Conservation (phyloP, 2,329 filamentous ascomycete species). For the Fusarium sp. region DNA sequence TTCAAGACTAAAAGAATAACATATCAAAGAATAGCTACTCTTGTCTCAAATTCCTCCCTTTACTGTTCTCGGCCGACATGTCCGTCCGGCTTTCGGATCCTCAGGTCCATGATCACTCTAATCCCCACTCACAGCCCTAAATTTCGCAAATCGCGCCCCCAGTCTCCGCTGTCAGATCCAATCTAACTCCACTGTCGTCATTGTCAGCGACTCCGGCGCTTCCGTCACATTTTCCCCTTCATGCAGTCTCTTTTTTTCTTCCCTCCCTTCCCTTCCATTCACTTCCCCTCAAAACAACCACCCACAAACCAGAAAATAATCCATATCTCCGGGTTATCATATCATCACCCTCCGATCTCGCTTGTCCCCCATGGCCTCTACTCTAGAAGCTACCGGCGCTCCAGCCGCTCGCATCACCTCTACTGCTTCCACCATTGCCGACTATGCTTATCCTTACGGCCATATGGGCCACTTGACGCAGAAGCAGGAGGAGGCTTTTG, state of each 20-base stretch:
- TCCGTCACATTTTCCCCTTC: constrained; percentile 30
- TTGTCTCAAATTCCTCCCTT: too few relatives aligned
- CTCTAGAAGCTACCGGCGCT: constrained; percentile 35
- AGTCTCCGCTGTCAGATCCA: constrained; percentile 23
- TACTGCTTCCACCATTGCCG: constrained; percentile 44
- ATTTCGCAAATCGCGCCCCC: neutral
- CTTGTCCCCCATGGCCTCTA: constrained; percentile 40
- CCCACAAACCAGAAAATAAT: neutral
- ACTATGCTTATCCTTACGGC: constrained; percentile 73
- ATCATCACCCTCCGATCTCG: constrained; percentile 6
- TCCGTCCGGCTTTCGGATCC: constrained; percentile 13
- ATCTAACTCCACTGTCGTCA: constrained; percentile 25
- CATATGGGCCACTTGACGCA: constrained; percentile 80
- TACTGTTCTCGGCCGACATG: constrained; percentile 21
- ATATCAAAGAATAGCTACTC: neutral
- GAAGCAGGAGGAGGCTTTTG: constrained; percentile 72
- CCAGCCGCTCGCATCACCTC: constrained; percentile 44
- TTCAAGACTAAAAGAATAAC: too few relatives aligned
- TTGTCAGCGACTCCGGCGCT: constrained; percentile 36
- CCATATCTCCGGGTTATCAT: neutral
- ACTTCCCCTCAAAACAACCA: constrained; percentile 2
- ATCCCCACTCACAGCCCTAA: constrained; percentile 22
- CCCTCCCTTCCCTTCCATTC: neutral
- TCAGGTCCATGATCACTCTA: constrained; percentile 3
- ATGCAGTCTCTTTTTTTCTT: constrained; percentile 11